Evolutionary conservation across 2,329 filamentous ascomycete species (phyloP).

Genomic region (Huntiella savannae): DNA sequence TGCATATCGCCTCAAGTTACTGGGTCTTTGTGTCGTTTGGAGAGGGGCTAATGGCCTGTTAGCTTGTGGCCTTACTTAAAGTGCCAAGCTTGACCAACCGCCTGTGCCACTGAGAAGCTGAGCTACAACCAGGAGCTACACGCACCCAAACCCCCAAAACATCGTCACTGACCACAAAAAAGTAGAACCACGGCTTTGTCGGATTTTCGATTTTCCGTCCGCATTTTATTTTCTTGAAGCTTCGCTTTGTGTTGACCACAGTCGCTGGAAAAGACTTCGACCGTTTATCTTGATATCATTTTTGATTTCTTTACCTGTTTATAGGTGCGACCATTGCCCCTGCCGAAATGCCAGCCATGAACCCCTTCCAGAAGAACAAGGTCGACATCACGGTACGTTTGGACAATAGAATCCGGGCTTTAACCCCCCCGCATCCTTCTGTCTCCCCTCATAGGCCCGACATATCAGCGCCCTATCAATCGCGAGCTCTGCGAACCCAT

Average conservation of each 20-base stretch:
- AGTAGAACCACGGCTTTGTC: neutral
- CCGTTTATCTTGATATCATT: neutral
- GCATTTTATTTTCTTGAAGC: neutral
- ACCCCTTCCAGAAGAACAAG: slow-evolving; percentile 97
- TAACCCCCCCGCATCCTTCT: neutral
- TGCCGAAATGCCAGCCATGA: slow-evolving; percentile 37
- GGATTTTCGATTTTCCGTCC: neutral
- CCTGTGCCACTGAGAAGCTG: neutral
- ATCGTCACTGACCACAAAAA: neutral
- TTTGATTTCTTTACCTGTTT: neutral
- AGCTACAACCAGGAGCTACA: neutral
- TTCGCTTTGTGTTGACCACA: neutral
- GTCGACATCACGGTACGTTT: slow-evolving; percentile 75
- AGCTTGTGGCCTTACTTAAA: neutral
- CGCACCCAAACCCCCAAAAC: neutral
- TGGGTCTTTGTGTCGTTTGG: neutral
- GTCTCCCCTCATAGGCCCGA: slow-evolving; percentile 1
- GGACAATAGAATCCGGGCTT: neutral
- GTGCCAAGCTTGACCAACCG: neutral
- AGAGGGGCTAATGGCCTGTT: neutral
- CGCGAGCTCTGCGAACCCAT: neutral
- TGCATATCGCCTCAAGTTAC: neutral
- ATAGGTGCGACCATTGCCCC: neutral
- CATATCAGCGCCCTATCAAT: slow-evolving; percentile 1
- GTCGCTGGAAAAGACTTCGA: neutral